Conservation (phyloP, 495 filamentous ascomycete species). For the Stereocaulon alpinum region DNA sequence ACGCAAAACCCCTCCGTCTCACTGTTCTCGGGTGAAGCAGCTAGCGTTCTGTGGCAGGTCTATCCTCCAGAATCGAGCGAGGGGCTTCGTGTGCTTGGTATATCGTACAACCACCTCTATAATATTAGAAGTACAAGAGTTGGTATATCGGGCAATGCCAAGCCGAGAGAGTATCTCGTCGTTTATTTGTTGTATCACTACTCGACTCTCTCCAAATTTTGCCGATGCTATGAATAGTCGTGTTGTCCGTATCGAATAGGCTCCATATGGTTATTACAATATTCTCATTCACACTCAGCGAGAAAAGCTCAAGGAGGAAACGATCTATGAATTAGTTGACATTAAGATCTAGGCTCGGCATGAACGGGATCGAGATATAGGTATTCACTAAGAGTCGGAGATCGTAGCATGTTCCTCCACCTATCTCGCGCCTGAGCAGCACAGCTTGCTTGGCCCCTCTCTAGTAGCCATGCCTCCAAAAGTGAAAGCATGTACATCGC, state of each 20-base stretch:
- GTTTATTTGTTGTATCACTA: conserved; percentile 52
- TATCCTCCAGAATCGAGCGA: background rate
- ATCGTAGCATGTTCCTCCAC: background rate
- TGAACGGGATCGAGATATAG: background rate
- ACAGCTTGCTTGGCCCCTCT: conserved; percentile 23
- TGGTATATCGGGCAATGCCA: background rate
- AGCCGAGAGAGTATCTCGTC: conserved; percentile 29
- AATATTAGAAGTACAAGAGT: background rate
- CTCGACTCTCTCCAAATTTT: conserved; percentile 32
- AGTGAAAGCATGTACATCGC: background rate
- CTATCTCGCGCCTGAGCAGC: conserved; percentile 9
- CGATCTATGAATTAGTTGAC: background rate
- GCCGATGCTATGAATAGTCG: conserved; percentile 38
- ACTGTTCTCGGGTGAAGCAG: background rate
- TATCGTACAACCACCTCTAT: no score
- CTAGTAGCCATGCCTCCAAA: background rate
- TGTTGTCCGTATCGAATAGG: no score
- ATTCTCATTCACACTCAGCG: no score
- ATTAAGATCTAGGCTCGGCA: background rate
- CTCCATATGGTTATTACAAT: no score
- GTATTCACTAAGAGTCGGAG: background rate
- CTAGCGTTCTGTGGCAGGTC: background rate
- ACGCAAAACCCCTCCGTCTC: no score
- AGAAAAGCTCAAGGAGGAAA: no score
- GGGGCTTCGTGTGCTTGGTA: background rate